Percentiles rank a stretch among this genome's conserved stretches.
Evolutionary conservation across 805 yeast species (phyloP).

Genomic region (Torulaspora microellipsoides): DNA sequence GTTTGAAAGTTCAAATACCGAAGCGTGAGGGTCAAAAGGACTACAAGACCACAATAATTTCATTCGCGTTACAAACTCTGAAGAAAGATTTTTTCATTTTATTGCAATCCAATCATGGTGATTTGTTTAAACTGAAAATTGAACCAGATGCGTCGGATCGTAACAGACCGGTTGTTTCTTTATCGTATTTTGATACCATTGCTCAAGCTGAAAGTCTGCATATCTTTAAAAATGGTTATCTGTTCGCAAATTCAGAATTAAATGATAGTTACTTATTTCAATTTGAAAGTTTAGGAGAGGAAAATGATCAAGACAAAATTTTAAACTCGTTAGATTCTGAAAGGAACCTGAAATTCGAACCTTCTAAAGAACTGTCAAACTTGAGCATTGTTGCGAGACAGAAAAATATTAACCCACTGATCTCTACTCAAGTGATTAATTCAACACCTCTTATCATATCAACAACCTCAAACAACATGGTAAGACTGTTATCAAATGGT

Average conservation of each 20-base stretch:
- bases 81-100: conserved; percentile 60
- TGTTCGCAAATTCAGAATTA: conserved; percentile 60
- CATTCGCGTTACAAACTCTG: conserved; percentile 62
- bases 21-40: conserved; percentile 30
- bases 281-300: conserved; percentile 70
- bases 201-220: conserved; percentile 52
- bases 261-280: conserved; percentile 71
- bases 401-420: conserved; percentile 46
- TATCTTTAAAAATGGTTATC: conserved; percentile 69
- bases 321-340: conserved; percentile 33
- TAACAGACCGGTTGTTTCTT: conserved; percentile 39
- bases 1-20: conserved; percentile 53
- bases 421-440: conserved; percentile 37
- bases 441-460: conserved; percentile 28
- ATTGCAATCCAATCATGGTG: conserved; percentile 69
- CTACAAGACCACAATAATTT: conserved; percentile 38
- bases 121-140: conserved; percentile 62
- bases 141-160: conserved; percentile 39
- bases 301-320: conserved; percentile 36
- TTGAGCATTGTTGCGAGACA: conserved; percentile 53
- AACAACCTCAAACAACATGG: conserved; percentile 30
- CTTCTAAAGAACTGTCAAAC: conserved; percentile 44
- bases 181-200: conserved; percentile 73
- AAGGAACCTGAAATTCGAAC: conserved; percentile 26
- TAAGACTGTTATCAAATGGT: conserved; percentile 52